Evolutionary conservation across 495 filamentous ascomycete species (phyloP).

Genomic region (Gamarada debralockiae): DNA sequence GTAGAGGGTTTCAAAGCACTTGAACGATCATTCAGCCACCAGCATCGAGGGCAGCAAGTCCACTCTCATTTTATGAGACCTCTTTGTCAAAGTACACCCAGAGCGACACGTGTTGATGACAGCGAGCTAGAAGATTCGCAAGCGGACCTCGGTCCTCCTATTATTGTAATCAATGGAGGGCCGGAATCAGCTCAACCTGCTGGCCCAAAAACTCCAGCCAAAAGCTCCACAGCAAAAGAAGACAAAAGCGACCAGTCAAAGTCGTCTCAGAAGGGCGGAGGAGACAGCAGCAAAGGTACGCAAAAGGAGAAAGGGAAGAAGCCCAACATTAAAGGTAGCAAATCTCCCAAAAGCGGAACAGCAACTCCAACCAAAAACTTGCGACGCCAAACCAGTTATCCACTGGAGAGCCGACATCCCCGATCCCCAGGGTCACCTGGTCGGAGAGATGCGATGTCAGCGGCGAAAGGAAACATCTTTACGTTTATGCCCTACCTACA

Average conservation of each 20-base stretch:
- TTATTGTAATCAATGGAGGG: conserved; percentile 19
- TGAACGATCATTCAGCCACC: conserved; percentile 60
- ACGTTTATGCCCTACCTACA: conserved; percentile 62
- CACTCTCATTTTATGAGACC: conserved; percentile 69
- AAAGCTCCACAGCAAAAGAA: conserved; percentile 2
- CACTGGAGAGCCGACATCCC: neutral
- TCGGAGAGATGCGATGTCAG: conserved; percentile 7
- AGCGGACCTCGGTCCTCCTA: conserved; percentile 19
- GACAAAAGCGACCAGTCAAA: conserved; percentile 7
- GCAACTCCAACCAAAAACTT: conserved; percentile 12
- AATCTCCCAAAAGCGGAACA: conserved; percentile 21
- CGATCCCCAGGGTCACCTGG: conserved; percentile 2
- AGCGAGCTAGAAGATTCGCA: conserved; percentile 27
- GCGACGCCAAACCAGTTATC: conserved; percentile 4
- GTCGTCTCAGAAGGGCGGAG: conserved; percentile 6
- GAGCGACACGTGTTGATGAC: conserved; percentile 36
- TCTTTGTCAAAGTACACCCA: conserved; percentile 54
- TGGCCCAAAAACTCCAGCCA: conserved; percentile 5
- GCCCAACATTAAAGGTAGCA: conserved; percentile 34
- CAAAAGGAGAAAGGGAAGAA: conserved; percentile 36
- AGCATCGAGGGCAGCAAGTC: conserved; percentile 55
- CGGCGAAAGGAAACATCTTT: conserved; percentile 20
- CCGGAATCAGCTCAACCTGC: conserved; percentile 1
- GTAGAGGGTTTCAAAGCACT: conserved; percentile 65
- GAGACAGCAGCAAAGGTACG: conserved; percentile 31